Evolutionary conservation across 495 filamentous ascomycete genomes (phyloP).

Genomic region (Podospora bellae-mahoneyi): DNA sequence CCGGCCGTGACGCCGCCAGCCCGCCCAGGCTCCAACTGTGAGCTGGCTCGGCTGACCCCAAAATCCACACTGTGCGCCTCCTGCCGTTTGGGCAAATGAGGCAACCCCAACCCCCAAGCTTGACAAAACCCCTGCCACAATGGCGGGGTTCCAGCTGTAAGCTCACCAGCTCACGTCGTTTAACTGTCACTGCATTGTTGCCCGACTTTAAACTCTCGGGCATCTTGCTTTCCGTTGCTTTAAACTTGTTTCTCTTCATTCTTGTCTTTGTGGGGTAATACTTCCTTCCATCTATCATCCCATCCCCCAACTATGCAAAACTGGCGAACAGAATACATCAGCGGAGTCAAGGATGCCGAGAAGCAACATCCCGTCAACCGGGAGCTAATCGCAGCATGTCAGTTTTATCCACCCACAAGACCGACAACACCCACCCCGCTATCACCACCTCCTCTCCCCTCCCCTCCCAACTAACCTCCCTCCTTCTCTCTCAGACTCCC

Average conservation of each 20-base stretch:
- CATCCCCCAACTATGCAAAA: constrained; percentile 35
- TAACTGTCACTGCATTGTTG: neutral
- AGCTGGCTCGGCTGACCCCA: neutral
- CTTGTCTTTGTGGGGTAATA: neutral
- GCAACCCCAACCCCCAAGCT: neutral
- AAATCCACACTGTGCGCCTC: constrained; percentile 7
- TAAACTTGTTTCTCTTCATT: neutral
- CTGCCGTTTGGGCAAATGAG: neutral
- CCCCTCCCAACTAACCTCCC: neutral
- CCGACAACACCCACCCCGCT: neutral
- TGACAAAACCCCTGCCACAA: neutral
- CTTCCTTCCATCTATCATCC: neutral
- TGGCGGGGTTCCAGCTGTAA: neutral
- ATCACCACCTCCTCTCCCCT: neutral
- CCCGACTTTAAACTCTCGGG: neutral
- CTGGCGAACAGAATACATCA: constrained; percentile 48
- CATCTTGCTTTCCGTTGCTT: neutral
- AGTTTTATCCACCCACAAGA: constrained; percentile 21
- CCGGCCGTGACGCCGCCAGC: neutral
- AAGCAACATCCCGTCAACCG: constrained; percentile 43
- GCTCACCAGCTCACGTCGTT: neutral
- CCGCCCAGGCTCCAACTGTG: constrained; percentile 3
- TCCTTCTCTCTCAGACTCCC: constrained; percentile 52
- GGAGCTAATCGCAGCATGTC: constrained; percentile 46
- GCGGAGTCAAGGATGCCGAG: constrained; percentile 41